phyloP scores from a whole-genome alignment of 2,329 filamentous ascomycete genomes.

The Fusarium dlaminii region DNA sequence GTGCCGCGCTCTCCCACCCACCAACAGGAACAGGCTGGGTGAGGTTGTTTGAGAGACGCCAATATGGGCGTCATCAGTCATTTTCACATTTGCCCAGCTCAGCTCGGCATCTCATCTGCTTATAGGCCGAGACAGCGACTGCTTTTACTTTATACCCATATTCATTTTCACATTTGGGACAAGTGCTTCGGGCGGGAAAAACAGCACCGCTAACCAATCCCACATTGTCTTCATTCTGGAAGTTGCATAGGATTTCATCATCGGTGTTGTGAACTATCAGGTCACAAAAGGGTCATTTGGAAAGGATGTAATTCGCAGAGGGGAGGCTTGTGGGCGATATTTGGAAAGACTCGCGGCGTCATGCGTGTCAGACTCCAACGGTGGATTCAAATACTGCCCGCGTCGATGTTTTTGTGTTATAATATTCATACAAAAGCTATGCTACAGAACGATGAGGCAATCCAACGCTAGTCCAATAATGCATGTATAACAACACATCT shows the following conservation, averaged over 20 bases:
- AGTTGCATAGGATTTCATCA: not conserved
- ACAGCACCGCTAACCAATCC: conserved; percentile 16
- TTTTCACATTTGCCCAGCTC: not conserved
- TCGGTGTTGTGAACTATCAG: not conserved
- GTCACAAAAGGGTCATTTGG: not conserved
- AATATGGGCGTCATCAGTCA: conserved; percentile 18
- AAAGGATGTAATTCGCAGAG: conserved; percentile 1
- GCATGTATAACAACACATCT: conserved; percentile 14
- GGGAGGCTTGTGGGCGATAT: not conserved
- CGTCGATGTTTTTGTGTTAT: conserved; percentile 1
- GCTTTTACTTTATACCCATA: conserved; percentile 17
- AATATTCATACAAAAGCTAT: conserved; percentile 26
- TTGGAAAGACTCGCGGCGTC: not conserved
- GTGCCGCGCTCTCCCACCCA: conserved; percentile 1
- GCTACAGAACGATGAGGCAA: conserved; percentile 12
- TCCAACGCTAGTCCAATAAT: conserved; percentile 23
- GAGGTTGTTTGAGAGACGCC: not conserved
- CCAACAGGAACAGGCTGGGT: not conserved
- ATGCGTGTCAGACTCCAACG: not conserved
- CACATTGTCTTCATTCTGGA: not conserved
- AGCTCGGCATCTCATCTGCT: not conserved
- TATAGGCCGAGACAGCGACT: not conserved
- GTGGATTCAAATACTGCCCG: not conserved
- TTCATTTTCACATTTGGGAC: not conserved
- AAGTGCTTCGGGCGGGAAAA: conserved; percentile 10